Evolutionary conservation across 2,329 filamentous ascomycete genomes (phyloP), one percentile per base, ranked within the genome.

Genomic region (Pochonia chlamydosporia): DNA sequence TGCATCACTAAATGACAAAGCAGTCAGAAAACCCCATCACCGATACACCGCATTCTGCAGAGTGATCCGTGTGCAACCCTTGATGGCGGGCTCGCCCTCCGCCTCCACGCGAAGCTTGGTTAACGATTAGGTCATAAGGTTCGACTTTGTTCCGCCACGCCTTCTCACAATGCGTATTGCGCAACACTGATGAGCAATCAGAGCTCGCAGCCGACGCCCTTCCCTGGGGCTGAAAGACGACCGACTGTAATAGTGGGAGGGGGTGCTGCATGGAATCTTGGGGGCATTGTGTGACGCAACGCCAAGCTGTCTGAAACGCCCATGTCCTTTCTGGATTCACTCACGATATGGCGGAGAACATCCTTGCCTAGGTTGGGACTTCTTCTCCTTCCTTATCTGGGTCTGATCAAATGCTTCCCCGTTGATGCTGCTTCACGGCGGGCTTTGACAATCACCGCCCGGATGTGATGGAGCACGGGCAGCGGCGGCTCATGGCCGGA

Each of bases 1-100:
- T 18, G 33, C 39, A 40, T 40, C 39, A 20, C n/a, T 20, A 25
- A 42, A 42, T 42, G 40, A 42, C 40, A 30, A 42, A 21, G 24
- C 10, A 30, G 13, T 13, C 21, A 14, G 20, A 16, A 13, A 40
- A 40, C 25, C 39, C 21, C 14, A 23, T 14, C 10, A 16, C 39
- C 10, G 25, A 23, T 23, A 25, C 39, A 40, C 39, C 39, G 39
- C 39, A 24, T 23, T 24, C 39, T 40, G 39, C 21, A 14, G 36
- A 6, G 14, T 20, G 11, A 6, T 21, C 13, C 6, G 11, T 18
- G 36, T 13, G 26, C 26, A 28, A 28, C 26, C 26, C 26, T 28
- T 6, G 7, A 7, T 6, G 26, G 6, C 26, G 13, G 26, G 26
- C 26, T 28, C 6, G 26, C 13, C 26, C 6, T 28, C 26, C n/a